These are phyloP conservation scores for Penicillium sp. DNA, from an alignment of 2,329 filamentous ascomycete species.

Conservation along the genomic window DNA sequence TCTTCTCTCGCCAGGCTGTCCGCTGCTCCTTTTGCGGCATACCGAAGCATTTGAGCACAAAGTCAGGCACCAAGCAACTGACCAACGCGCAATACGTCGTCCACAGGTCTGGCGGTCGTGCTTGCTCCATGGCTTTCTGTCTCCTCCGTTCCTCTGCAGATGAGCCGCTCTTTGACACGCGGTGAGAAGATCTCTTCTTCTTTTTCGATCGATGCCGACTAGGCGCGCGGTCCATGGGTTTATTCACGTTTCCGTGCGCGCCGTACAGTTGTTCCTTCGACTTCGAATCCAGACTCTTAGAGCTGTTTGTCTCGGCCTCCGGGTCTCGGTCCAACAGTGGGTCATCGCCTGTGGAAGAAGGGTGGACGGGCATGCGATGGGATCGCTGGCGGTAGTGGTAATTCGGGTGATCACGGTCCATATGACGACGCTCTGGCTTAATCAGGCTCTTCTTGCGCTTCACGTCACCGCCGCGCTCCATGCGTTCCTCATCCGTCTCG, in stretches of 20 bases:
- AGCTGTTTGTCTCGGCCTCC: slow-evolving; percentile 55
- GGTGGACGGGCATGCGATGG: slow-evolving; percentile 84
- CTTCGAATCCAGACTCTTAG: slow-evolving; percentile 64
- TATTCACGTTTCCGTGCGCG: slow-evolving; percentile 38
- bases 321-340: slow-evolving; percentile 74
- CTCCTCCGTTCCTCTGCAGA: slow-evolving; percentile 62
- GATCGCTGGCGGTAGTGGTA: slow-evolving; percentile 96
- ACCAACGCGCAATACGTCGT: slow-evolving; percentile 91
- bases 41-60: slow-evolving; percentile 80
- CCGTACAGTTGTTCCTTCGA: slow-evolving; percentile 40
- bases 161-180: slow-evolving; percentile 55
- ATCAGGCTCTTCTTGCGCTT: slow-evolving; percentile 84
- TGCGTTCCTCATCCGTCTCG: slow-evolving; percentile 54
- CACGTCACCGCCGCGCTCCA: slow-evolving; percentile 53
- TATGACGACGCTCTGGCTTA: slow-evolving; percentile 81
- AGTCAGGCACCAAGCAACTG: slow-evolving; percentile 92
- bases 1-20: slow-evolving; percentile 96
- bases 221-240: slow-evolving; percentile 46
- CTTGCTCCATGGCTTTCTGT: slow-evolving; percentile 62
- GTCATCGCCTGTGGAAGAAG: slow-evolving; percentile 91
- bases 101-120: slow-evolving; percentile 85
- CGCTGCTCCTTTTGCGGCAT: slow-evolving; percentile 83
- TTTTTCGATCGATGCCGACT: slow-evolving; percentile 43
- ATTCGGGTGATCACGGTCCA: slow-evolving; percentile 85
- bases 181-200: slow-evolving; percentile 66